A percentile compares a stretch with the other conserved stretches of the same genome.
phyloP scores from a whole-genome alignment of 1,139 yeast species.

The Blastobotrys malaysiensis region DNA sequence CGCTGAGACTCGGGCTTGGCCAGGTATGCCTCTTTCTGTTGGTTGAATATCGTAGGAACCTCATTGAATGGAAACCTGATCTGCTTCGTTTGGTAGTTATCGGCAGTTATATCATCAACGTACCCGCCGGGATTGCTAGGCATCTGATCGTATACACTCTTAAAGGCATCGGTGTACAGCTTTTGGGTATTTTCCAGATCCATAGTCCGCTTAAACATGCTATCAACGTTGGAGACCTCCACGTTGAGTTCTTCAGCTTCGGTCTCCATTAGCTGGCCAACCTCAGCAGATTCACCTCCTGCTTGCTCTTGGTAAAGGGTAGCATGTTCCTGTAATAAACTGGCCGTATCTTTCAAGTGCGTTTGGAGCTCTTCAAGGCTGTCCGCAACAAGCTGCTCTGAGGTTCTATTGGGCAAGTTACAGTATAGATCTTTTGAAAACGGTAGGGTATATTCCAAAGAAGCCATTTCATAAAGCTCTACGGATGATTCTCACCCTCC shows the following conservation, averaged over 20 bases:
- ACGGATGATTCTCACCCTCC: too few relatives aligned
- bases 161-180: neutral
- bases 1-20: conserved; percentile 4
- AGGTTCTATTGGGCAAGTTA: neutral
- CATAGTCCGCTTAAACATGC: neutral
- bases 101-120: neutral
- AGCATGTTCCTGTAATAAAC: neutral
- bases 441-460: neutral
- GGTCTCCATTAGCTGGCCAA: neutral
- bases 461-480: neutral
- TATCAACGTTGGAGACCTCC: neutral
- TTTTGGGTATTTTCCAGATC: neutral
- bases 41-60: neutral
- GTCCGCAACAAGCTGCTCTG: neutral
- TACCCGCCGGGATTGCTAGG: neutral
- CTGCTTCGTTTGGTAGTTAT: neutral
- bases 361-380: neutral
- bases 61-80: neutral
- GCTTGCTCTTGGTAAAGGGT: neutral
- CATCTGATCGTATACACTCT: neutral
- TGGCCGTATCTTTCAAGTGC: neutral
- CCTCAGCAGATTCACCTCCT: neutral
- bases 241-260: neutral
- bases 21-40: neutral
- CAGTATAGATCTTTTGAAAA: neutral